phyloP scores from a whole-genome alignment of 805 yeast species.

The Monosporozyma unispora region DNA sequence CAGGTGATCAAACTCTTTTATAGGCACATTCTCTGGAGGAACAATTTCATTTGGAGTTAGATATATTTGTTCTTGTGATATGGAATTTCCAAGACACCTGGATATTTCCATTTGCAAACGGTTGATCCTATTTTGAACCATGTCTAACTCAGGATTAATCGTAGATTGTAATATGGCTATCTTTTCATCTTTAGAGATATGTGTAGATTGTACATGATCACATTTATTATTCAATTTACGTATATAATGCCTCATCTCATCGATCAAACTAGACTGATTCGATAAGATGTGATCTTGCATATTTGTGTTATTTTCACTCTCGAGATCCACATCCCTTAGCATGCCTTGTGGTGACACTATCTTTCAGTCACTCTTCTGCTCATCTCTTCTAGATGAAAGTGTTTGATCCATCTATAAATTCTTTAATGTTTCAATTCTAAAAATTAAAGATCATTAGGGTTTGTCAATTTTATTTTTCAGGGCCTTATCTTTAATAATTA shows the following conservation, averaged over 20 bases:
- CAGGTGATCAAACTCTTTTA: too few species aligned
- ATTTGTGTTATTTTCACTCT: neutral
- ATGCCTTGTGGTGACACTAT: neutral
- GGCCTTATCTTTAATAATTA: too few species aligned
- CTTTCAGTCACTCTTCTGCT: neutral
- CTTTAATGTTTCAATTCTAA: too few species aligned
- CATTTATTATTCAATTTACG: slow-evolving; percentile 25
- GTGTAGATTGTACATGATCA: slow-evolving; percentile 34
- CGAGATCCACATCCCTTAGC: neutral
- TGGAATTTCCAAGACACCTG: neutral
- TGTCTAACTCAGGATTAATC: slow-evolving; percentile 14
- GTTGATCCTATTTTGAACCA: slow-evolving; percentile 7
- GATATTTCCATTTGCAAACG: neutral
- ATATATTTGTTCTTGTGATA: neutral
- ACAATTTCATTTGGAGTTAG: neutral
- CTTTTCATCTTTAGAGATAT: slow-evolving; percentile 36
- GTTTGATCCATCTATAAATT: too few species aligned
- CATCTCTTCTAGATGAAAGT: too few species aligned
- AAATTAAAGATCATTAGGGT: neutral
- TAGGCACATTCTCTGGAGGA: too few species aligned
- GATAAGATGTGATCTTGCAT: neutral
- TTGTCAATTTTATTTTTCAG: neutral
- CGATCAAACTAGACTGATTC: slow-evolving; percentile 2
- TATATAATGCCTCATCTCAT: slow-evolving; percentile 1
- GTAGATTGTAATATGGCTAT: slow-evolving; percentile 13